These are phyloP conservation scores for Sporobolomyces phaffii DNA, from an alignment of 768 basidiomycete species.

Conservation along the genomic window DNA sequence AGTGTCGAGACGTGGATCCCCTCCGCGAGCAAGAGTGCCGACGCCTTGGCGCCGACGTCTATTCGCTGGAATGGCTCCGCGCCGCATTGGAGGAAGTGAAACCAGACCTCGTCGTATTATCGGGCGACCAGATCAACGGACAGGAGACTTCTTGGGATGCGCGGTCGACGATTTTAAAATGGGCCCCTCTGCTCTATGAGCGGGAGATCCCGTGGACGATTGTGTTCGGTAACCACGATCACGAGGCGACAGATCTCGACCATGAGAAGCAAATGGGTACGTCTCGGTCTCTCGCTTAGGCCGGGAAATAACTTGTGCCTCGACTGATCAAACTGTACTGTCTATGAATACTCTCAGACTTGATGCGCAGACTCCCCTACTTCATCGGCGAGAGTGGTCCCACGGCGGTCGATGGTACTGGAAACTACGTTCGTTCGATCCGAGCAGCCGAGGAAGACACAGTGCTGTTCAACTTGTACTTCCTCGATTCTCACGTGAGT, in stretches of 20 bases:
- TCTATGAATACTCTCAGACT: not conserved
- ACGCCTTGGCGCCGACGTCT: constrained; percentile 58
- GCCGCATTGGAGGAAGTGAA: constrained; percentile 69
- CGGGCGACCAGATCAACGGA: constrained; percentile 88
- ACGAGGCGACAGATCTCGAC: constrained; percentile 56
- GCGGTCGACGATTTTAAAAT: constrained; percentile 80
- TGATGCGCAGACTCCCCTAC: constrained; percentile 73
- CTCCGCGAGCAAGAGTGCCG: constrained; percentile 4
- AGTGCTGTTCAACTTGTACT: constrained; percentile 40
- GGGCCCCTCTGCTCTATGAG: constrained; percentile 67
- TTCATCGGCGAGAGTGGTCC: constrained; percentile 76
- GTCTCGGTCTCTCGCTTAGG: constrained; percentile 1
- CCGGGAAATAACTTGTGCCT: not conserved
- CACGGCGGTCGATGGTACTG: constrained; percentile 74
- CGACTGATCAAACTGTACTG: not conserved
- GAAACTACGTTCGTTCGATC: constrained; percentile 61
- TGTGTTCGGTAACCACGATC: constrained; percentile 92
- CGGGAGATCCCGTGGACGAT: constrained; percentile 80
- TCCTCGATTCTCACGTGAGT: constrained; percentile 41
- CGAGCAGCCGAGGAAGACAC: constrained; percentile 20
- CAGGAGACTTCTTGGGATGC: constrained; percentile 86
- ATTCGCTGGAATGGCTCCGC: constrained; percentile 67
- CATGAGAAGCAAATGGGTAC: constrained; percentile 61
- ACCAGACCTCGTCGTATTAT: constrained; percentile 86
- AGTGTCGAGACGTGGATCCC: constrained; percentile 53